These are phyloP conservation scores for Cryptococcus sp. DNA, from an alignment of 1,284 basidiomycete genomes.

Conservation along the genomic window DNA sequence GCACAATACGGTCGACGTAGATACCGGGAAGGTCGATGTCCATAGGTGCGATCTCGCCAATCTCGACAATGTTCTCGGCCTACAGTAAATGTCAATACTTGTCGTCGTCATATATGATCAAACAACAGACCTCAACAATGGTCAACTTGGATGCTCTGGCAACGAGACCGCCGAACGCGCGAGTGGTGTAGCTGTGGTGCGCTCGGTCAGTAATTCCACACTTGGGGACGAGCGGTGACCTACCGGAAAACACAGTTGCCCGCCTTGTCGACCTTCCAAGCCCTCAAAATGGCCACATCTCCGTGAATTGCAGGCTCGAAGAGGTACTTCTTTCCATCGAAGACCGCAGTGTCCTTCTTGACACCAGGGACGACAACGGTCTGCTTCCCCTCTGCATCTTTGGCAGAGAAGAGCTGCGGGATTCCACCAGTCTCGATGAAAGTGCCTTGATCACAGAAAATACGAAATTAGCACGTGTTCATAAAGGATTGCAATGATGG, in stretches of 20 bases:
- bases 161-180: slow-evolving; percentile 86
- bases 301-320: slow-evolving; percentile 85
- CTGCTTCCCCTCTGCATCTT: slow-evolving; percentile 42
- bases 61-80: slow-evolving; percentile 90
- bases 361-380: slow-evolving; percentile 67
- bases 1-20: slow-evolving; percentile 84
- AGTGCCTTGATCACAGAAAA: slow-evolving; percentile 55
- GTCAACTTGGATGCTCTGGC: slow-evolving; percentile 86
- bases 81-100: slow-evolving; percentile 36
- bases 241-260: slow-evolving; percentile 84
- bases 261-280: slow-evolving; percentile 93
- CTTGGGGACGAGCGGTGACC: slow-evolving; percentile 22
- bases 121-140: slow-evolving; percentile 74
- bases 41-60: slow-evolving; percentile 80
- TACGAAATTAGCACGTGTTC: too few species aligned
- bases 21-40: slow-evolving; percentile 79
- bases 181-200: slow-evolving; percentile 71
- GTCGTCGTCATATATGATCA: too few species aligned
- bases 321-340: slow-evolving; percentile 80
- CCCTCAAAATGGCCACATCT: slow-evolving; percentile 85
- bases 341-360: slow-evolving; percentile 75
- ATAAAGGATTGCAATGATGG: background rate
- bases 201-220: background rate
- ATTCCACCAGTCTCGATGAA: slow-evolving; percentile 73
- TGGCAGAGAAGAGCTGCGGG: slow-evolving; percentile 55